Conservation (phyloP, 2,329 filamentous ascomycete species). For the Talaromyces amestolkiae region DNA sequence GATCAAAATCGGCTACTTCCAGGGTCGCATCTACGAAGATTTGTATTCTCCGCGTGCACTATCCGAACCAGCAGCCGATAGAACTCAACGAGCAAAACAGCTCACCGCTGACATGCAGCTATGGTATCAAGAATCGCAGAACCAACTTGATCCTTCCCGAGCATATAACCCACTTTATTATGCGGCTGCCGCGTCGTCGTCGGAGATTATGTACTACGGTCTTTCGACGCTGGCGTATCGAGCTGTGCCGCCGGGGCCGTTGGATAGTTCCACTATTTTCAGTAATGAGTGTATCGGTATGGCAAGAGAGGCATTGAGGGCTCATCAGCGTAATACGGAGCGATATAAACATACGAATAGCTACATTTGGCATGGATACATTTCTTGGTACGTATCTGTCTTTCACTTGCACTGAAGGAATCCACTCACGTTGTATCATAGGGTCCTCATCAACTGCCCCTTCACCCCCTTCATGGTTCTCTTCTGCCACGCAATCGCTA, state of each 20-base stretch:
- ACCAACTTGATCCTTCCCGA: conserved; percentile 21
- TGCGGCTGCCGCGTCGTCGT: conserved; percentile 30
- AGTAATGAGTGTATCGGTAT: conserved; percentile 38
- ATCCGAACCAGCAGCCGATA: conserved; percentile 27
- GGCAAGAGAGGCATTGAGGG: conserved; percentile 35
- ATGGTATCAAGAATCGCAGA: conserved; percentile 20
- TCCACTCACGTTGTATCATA: not conserved
- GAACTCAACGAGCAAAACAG: conserved; percentile 26
- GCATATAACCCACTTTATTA: conserved; percentile 26
- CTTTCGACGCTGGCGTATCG: conserved; percentile 42
- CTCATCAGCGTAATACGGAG: conserved; percentile 29
- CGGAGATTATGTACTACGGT: conserved; percentile 37
- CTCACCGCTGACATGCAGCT: conserved; percentile 17
- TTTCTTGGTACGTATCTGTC: conserved; percentile 18
- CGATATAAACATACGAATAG: conserved; percentile 21
- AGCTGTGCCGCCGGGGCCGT: conserved; percentile 34
- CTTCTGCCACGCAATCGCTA: conserved; percentile 47
- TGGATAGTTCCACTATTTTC: conserved; percentile 31
- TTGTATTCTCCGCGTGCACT: conserved; percentile 48
- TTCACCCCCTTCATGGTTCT: conserved; percentile 44
- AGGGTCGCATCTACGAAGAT: conserved; percentile 59
- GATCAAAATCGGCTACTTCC: conserved; percentile 56
- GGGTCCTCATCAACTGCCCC: conserved; percentile 35
- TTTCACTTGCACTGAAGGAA: not conserved
- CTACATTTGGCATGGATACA: conserved; percentile 23